Evolutionary conservation across 495 filamentous ascomycete genomes (phyloP).

Genomic region (Thozetella sp.): DNA sequence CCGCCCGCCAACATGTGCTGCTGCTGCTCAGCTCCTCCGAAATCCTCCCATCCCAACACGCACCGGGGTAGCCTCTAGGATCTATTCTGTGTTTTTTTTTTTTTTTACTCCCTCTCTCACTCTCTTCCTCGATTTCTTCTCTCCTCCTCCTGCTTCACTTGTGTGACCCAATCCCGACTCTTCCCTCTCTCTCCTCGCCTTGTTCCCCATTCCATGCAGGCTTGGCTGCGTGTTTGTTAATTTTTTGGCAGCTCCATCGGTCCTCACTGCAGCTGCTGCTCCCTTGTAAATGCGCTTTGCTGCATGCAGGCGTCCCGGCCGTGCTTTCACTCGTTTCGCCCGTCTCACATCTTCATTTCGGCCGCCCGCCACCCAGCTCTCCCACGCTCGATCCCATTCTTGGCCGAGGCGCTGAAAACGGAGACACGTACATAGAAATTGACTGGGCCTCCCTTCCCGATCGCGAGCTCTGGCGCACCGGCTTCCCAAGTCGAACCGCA

Average conservation of each 20-base stretch:
- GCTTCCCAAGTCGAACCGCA: too few relatives aligned
- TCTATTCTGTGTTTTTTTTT: background rate
- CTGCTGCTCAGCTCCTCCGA: constrained; percentile 3
- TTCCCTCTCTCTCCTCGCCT: too few relatives aligned
- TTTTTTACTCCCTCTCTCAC: background rate
- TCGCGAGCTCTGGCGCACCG: too few relatives aligned
- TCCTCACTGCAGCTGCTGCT: background rate
- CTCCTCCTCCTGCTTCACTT: too few relatives aligned
- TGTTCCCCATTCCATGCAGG: too few relatives aligned
- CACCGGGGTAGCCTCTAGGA: too few relatives aligned
- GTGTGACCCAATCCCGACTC: too few relatives aligned
- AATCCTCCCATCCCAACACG: constrained; percentile 3
- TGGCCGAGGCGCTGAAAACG: background rate
- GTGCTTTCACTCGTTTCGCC: background rate
- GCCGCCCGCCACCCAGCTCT: background rate
- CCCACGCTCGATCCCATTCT: background rate
- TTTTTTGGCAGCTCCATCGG: too few relatives aligned
- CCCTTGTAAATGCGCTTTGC: background rate
- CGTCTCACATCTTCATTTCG: background rate
- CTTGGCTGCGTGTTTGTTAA: too few relatives aligned
- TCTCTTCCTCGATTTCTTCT: background rate
- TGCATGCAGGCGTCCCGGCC: background rate
- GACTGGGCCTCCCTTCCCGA: too few relatives aligned
- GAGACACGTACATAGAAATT: background rate
- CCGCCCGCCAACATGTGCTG: background rate